These are phyloP conservation scores for Macrocybe gigantea DNA, from an alignment of 768 basidiomycete genomes.

Conservation along the genomic window DNA sequence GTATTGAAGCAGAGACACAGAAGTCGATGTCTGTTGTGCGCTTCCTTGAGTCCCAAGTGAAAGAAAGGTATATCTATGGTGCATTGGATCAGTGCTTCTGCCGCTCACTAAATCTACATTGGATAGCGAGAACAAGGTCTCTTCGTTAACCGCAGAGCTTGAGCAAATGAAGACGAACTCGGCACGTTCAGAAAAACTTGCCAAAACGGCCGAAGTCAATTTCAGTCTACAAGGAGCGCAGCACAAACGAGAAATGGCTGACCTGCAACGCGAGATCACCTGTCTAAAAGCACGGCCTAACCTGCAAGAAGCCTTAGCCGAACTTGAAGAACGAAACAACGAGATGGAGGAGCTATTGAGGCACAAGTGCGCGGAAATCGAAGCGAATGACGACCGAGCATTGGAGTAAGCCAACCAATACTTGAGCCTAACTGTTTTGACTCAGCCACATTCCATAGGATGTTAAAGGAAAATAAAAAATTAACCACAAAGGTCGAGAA, in stretches of 20 bases:
- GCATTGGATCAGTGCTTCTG: background rate
- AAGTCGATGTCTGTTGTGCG: conserved; percentile 54
- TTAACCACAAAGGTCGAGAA: conserved; percentile 63
- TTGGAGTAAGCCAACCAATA: conserved; percentile 53
- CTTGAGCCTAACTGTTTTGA: conserved; percentile 4
- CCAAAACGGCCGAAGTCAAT: conserved; percentile 60
- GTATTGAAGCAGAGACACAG: conserved; percentile 61
- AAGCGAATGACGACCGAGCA: conserved; percentile 77
- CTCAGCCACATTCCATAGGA: conserved; percentile 32
- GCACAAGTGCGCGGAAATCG: conserved; percentile 70
- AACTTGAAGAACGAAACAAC: conserved; percentile 62
- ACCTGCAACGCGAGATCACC: conserved; percentile 52
- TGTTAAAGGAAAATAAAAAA: conserved; percentile 79
- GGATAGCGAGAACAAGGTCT: conserved; percentile 42
- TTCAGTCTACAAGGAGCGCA: conserved; percentile 60
- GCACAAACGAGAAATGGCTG: conserved; percentile 56
- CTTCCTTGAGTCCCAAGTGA: conserved; percentile 57
- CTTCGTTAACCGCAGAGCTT: conserved; percentile 31
- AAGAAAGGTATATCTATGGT: conserved; percentile 45
- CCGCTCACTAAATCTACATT: conserved; percentile 2
- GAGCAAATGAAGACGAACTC: conserved; percentile 37
- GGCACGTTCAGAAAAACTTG: conserved; percentile 48
- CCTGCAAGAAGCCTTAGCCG: conserved; percentile 46
- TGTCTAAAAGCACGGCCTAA: conserved; percentile 47
- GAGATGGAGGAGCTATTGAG: conserved; percentile 74